Conservation (phyloP, 2,329 filamentous ascomycete species). For the Xylariaceae sp. region DNA sequence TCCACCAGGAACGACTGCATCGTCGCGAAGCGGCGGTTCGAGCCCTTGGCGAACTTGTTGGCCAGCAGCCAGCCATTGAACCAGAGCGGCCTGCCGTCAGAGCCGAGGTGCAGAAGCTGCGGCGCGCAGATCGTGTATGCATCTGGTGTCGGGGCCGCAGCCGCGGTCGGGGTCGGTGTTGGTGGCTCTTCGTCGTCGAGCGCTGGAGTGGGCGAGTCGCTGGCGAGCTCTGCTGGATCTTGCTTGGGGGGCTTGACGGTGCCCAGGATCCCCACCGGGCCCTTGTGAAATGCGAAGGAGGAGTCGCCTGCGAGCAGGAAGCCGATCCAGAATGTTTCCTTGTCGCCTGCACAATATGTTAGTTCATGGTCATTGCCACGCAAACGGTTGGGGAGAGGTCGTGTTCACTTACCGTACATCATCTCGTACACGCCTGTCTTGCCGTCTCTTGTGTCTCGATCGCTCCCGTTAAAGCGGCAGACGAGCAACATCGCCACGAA, state of each 20-base stretch:
- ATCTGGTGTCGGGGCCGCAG: constrained; percentile 3
- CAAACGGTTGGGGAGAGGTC: neutral
- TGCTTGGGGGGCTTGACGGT: constrained; percentile 31
- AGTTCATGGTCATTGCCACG: neutral
- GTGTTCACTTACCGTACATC: constrained; percentile 47
- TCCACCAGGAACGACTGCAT: constrained; percentile 46
- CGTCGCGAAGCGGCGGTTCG: constrained; percentile 42
- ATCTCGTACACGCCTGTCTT: constrained; percentile 52
- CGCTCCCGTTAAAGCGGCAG: constrained; percentile 49
- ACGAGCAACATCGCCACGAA: constrained; percentile 51
- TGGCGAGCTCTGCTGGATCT: too few species aligned
- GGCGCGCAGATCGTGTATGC: constrained; percentile 50
- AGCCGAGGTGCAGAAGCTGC: constrained; percentile 52
- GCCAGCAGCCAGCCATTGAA: constrained; percentile 53
- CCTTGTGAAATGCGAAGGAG: constrained; percentile 51
- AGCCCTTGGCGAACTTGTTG: constrained; percentile 49
- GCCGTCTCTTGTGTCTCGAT: constrained; percentile 48
- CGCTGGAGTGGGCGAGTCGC: too few species aligned
- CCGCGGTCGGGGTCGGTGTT: neutral
- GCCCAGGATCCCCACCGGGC: constrained; percentile 45
- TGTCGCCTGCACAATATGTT: constrained; percentile 45
- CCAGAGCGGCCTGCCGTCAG: constrained; percentile 49
- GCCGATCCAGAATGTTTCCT: constrained; percentile 57
- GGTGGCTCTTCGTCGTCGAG: too few species aligned
- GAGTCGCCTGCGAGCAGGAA: constrained; percentile 51